These are phyloP conservation scores for Miscanthus lutarioriparius DNA, from an alignment of 176 grass and related monocot species.

Conservation along the genomic window DNA sequence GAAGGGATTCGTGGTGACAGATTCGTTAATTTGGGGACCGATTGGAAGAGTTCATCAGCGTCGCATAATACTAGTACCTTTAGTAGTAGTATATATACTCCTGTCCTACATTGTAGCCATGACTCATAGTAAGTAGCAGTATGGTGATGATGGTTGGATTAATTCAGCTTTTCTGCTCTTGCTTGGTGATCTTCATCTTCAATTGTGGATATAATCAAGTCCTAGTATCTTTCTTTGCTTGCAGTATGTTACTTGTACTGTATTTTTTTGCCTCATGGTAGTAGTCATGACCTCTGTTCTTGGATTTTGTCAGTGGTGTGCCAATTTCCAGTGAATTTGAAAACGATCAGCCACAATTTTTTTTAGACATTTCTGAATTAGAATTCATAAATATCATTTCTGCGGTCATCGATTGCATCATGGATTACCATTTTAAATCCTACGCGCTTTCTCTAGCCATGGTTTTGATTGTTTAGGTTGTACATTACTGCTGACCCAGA, in stretches of 20 bases:
- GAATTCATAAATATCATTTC: background rate
- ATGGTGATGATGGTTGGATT: background rate
- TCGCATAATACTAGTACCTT: background rate
- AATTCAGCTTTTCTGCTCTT: background rate
- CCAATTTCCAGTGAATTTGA: background rate
- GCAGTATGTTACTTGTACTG: background rate
- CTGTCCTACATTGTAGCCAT: background rate
- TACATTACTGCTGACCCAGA: background rate
- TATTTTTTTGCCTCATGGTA: background rate
- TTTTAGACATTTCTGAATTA: background rate
- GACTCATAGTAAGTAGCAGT: background rate
- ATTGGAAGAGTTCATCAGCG: constrained; percentile 8
- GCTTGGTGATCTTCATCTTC: background rate
- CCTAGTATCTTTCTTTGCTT: background rate
- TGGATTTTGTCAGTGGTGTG: background rate
- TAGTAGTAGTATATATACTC: background rate
- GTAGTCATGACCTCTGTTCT: background rate
- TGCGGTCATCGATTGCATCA: background rate
- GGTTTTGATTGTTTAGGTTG: constrained; percentile 1
- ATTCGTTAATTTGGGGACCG: background rate
- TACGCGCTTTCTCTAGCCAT: background rate
- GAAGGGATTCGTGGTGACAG: background rate
- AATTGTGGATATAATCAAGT: constrained; percentile 30
- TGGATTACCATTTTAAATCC: background rate
- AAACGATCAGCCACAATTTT: background rate